A percentile compares a stretch with the other conserved stretches of the same genome.
Conservation (phyloP, 2,329 filamentous ascomycete species). For the Arthrobotrys megalospora region DNA sequence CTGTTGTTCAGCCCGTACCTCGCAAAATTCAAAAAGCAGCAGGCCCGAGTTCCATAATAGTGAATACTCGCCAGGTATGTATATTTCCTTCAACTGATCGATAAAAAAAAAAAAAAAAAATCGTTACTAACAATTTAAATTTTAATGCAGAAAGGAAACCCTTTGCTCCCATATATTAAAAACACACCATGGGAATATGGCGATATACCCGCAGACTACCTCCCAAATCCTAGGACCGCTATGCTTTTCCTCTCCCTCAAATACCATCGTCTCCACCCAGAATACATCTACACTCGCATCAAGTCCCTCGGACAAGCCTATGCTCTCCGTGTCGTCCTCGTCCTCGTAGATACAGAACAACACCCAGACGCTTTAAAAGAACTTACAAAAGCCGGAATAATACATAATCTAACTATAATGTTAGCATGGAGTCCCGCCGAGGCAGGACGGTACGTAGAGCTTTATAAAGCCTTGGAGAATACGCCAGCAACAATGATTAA, state of each 20-base stretch:
- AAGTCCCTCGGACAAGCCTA: slow-evolving; percentile 87
- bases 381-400: slow-evolving; percentile 89
- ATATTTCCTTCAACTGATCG: no score
- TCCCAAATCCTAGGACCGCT: slow-evolving; percentile 87
- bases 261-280: slow-evolving; percentile 95
- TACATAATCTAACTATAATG: slow-evolving; percentile 93
- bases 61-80: slow-evolving; percentile 66
- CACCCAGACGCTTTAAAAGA: slow-evolving; percentile 92
- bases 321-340: slow-evolving; percentile 86
- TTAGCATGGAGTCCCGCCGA: slow-evolving; percentile 96
- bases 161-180: slow-evolving; percentile 85
- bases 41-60: slow-evolving; percentile 61
- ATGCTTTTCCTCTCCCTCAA: slow-evolving; percentile 94
- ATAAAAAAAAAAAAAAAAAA: slow-evolving; percentile 67
- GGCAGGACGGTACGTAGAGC: slow-evolving; percentile 91
- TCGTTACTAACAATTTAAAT: slow-evolving; percentile 7
- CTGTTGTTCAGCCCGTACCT: slow-evolving; percentile 57
- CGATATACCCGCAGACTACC: slow-evolving; percentile 95
- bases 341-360: slow-evolving; percentile 87
- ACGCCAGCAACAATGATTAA: slow-evolving; percentile 85
- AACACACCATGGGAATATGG: slow-evolving; percentile 95
- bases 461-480: slow-evolving; percentile 95
- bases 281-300: slow-evolving; percentile 97
- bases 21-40: slow-evolving; percentile 59
- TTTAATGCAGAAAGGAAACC: slow-evolving; percentile 85